Evolutionary conservation across 768 basidiomycete genomes (phyloP).

Genomic region (Amanita polypyramis): DNA sequence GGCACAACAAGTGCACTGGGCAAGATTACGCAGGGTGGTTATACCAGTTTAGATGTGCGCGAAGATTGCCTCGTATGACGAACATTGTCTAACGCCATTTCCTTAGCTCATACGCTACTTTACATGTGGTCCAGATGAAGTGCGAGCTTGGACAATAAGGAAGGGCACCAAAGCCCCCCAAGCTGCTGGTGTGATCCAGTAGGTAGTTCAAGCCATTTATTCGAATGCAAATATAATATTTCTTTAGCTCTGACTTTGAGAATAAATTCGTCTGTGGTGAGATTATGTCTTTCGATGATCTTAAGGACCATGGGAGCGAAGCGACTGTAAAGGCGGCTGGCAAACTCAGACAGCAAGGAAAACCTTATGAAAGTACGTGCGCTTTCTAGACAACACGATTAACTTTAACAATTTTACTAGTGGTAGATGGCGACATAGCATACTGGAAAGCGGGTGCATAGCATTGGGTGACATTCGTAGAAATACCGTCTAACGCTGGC

Average conservation of each 20-base stretch:
- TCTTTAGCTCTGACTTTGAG: slow-evolving; percentile 81
- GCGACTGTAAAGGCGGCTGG: slow-evolving; percentile 88
- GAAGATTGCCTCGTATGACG: neutral
- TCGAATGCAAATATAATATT: neutral
- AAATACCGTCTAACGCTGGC: neutral
- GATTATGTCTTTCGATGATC: slow-evolving; percentile 87
- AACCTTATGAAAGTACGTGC: slow-evolving; percentile 85
- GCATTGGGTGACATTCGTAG: slow-evolving; percentile 1
- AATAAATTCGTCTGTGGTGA: slow-evolving; percentile 97
- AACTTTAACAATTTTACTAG: slow-evolving; percentile 22
- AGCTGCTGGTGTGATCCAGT: slow-evolving; percentile 98
- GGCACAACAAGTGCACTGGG: slow-evolving; percentile 71
- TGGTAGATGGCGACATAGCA: slow-evolving; percentile 84
- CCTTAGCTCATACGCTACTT: slow-evolving; percentile 86
- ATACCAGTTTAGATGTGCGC: slow-evolving; percentile 72
- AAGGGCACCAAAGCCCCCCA: slow-evolving; percentile 91
- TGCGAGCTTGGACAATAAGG: slow-evolving; percentile 96
- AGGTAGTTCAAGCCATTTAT: slow-evolving; percentile 18
- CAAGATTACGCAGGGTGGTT: slow-evolving; percentile 95
- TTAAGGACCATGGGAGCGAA: slow-evolving; percentile 89
- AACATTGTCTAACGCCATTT: neutral
- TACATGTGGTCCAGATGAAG: slow-evolving; percentile 94
- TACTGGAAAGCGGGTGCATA: slow-evolving; percentile 80
- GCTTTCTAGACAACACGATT: slow-evolving; percentile 5
- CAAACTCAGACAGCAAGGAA: slow-evolving; percentile 91